A percentile compares a stretch with the other conserved stretches of the same genome.
These are phyloP conservation scores for Penicillium fimorum DNA, from an alignment of 495 filamentous ascomycete genomes.

Conservation along the genomic window DNA sequence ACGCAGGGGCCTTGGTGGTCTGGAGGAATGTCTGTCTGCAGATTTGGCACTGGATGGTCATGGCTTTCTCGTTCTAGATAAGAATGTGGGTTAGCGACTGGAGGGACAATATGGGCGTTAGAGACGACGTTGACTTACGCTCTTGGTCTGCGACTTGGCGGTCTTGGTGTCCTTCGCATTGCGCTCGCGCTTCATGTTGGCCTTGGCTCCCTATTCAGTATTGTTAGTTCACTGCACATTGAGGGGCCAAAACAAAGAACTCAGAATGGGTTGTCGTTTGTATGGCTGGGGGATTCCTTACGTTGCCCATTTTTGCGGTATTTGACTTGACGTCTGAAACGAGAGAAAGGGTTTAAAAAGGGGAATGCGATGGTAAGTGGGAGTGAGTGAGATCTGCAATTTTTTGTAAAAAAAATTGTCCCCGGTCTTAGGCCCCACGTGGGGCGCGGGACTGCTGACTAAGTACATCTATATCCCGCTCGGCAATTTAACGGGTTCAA, in stretches of 20 bases:
- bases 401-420: slow-evolving; percentile 11
- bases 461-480: neutral
- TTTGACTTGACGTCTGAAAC: slow-evolving; percentile 1
- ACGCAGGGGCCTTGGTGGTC: slow-evolving; percentile 34
- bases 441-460: slow-evolving; percentile 3
- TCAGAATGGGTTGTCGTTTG: neutral
- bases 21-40: slow-evolving; percentile 32
- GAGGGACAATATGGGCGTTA: neutral
- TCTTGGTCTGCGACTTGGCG: slow-evolving; percentile 28
- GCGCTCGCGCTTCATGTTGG: slow-evolving; percentile 30
- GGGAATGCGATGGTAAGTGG: neutral
- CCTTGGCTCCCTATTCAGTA: slow-evolving; percentile 29
- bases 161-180: slow-evolving; percentile 21
- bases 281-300: slow-evolving; percentile 1
- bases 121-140: slow-evolving; percentile 14
- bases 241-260: neutral
- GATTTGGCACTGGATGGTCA: slow-evolving; percentile 28
- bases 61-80: slow-evolving; percentile 30
- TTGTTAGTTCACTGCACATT: slow-evolving; percentile 15
- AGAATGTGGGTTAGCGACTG: neutral
- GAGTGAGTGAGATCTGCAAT: slow-evolving; percentile 6
- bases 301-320: slow-evolving; percentile 25
- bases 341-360: neutral
- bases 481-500: too few relatives aligned
- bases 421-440: slow-evolving; percentile 9